Evolutionary conservation across 129 eudicot species (phyloP), one percentile per base, ranked within the genome.

Genomic region (Escallonia rubra): DNA sequence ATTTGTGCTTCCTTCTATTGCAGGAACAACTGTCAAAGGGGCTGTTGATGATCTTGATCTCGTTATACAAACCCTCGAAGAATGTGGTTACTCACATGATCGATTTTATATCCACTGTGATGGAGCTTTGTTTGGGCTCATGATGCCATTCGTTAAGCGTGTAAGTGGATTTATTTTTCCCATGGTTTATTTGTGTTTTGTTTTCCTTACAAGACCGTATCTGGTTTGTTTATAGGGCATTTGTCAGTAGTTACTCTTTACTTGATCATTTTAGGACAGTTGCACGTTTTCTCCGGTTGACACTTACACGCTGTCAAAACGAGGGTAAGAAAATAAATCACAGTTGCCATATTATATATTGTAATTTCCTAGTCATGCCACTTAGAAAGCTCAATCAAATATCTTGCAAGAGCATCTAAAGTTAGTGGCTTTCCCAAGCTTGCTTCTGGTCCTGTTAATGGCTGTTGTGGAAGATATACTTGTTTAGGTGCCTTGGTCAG

Each of bases 11-110:
- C 57, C 43, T 53, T 70, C 2, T 45, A 41, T 75, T 79, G 62
- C 88, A 93, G 99, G 99, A 79, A 89, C 99, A 43, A 93, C 99
- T 61, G 99, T 93, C 51, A 93, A 93, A 85, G 99, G 99, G 73
- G 99, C 99, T 70, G 99, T 93, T 57, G 99, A 93, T 77, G 99
- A 93, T 80, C 92, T 93, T 67, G 99, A 93, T 79, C 89, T 89
- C 78, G 96, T 93, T 63, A 86, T 93, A 59, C 65, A 86, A 74
- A 93, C 90, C 62, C 99, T 93, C 73, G 95, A 89, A 73, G 99
- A 89, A 60, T 74, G 90, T 54, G 99, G 99, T 72, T 93, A 73
- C 73, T 57, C 93, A 23, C 95, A 92, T 59, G 88, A 89, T 75
- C 81, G 87, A 65, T 93, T 93, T 81, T 93, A 86, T 59, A 93